Evolutionary conservation across 1,284 basidiomycete genomes (phyloP).

Genomic region (Ustilago loliicola): DNA sequence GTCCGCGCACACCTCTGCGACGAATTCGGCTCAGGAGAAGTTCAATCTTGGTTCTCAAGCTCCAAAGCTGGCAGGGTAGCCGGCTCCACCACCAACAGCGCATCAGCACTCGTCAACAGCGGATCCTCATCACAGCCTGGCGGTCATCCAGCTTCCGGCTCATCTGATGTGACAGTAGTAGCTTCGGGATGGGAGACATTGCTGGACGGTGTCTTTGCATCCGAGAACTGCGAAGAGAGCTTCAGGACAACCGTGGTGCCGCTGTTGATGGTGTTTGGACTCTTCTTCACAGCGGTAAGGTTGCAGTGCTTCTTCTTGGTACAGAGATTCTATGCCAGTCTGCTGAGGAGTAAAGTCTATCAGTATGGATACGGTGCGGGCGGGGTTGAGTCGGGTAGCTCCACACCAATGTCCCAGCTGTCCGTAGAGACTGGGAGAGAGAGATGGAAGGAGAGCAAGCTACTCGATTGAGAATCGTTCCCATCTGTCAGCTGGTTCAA

Average conservation of each 20-base stretch:
- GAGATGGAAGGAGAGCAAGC: conserved; percentile 38
- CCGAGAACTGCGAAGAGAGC: conserved; percentile 57
- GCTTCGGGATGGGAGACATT: conserved; percentile 52
- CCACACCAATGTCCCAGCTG: conserved; percentile 30
- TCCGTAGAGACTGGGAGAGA: conserved; percentile 10
- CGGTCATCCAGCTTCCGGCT: background rate
- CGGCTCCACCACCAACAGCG: background rate
- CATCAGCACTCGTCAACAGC: background rate
- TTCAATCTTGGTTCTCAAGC: conserved; percentile 35
- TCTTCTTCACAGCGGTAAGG: conserved; percentile 45
- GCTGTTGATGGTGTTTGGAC: conserved; percentile 41
- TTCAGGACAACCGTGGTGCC: conserved; percentile 51
- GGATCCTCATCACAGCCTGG: background rate
- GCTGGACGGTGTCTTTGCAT: conserved; percentile 48
- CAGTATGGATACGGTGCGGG: conserved; percentile 34
- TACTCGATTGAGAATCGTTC: conserved; percentile 24
- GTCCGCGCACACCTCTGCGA: conserved; percentile 57
- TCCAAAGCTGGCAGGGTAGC: background rate
- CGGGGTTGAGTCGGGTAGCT: conserved; percentile 15
- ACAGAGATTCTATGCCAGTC: conserved; percentile 33
- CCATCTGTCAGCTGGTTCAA: background rate
- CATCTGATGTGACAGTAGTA: conserved; percentile 25
- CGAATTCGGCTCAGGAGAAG: conserved; percentile 46
- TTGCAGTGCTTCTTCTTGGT: conserved; percentile 55
- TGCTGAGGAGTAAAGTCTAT: conserved; percentile 36